Evolutionary conservation across 1,284 basidiomycete genomes (phyloP).

Genomic region (Lentinula novae-zelandiae): DNA sequence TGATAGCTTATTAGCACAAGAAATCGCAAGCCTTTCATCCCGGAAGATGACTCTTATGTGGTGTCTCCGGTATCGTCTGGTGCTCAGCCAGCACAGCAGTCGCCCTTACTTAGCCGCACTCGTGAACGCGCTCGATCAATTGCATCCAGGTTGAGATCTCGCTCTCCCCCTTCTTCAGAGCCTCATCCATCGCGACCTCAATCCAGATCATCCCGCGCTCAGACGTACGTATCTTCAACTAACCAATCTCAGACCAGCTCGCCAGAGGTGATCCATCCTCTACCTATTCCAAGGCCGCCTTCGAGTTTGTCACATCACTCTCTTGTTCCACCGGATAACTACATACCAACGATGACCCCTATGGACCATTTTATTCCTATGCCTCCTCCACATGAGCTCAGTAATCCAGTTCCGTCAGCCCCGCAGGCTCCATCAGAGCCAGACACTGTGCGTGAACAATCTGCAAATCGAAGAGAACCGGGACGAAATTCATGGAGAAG

Average conservation of each 20-base stretch:
- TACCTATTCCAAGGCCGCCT: not conserved
- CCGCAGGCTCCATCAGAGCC: slow-evolving; percentile 3
- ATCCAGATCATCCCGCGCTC: not conserved
- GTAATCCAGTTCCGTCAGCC: slow-evolving; percentile 2
- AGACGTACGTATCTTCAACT: not conserved
- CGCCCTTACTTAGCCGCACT: slow-evolving; percentile 1
- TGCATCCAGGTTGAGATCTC: slow-evolving; percentile 1
- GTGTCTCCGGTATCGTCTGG: not conserved
- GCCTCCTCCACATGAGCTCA: slow-evolving; percentile 11
- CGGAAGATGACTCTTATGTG: not conserved
- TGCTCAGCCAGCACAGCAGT: not conserved
- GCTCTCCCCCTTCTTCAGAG: not conserved
- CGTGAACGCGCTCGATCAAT: slow-evolving; percentile 5
- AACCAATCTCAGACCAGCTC: slow-evolving; percentile 2
- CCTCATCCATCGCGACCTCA: not conserved
- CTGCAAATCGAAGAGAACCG: not conserved
- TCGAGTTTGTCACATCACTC: slow-evolving; percentile 6
- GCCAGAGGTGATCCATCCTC: slow-evolving; percentile 13
- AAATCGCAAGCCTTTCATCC: not conserved
- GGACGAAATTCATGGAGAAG: not conserved
- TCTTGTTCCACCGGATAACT: slow-evolving; percentile 8
- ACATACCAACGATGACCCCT: slow-evolving; percentile 3
- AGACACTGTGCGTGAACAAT: not conserved
- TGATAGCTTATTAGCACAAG: not conserved
- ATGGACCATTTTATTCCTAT: slow-evolving; percentile 4